These are phyloP conservation scores for Carex parvula DNA, from an alignment of 176 grass and related monocot genomes.

Conservation along the genomic window DNA sequence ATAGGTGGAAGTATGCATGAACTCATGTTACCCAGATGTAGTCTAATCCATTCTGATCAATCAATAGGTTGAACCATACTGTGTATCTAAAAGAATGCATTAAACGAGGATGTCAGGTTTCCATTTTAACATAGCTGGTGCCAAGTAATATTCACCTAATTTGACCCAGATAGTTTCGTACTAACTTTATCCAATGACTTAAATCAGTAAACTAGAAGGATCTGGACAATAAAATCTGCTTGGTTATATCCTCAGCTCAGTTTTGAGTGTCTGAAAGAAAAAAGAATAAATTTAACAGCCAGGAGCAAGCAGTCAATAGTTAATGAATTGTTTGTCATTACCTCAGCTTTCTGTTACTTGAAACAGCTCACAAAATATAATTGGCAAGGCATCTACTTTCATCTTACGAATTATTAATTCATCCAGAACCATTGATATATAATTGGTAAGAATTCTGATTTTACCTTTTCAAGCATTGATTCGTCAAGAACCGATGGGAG, in stretches of 20 bases:
- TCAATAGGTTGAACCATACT: neutral
- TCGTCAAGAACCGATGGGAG: conserved; percentile 65
- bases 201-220: neutral
- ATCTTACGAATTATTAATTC: neutral
- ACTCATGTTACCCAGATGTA: neutral
- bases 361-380: neutral
- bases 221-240: neutral
- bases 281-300: neutral
- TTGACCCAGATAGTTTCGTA: neutral
- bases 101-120: neutral
- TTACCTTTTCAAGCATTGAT: conserved; percentile 80
- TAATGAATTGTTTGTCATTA: neutral
- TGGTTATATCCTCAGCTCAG: neutral
- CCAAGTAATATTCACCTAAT: neutral
- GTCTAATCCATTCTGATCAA: neutral
- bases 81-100: neutral
- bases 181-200: neutral
- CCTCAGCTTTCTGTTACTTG: neutral
- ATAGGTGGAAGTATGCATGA: neutral
- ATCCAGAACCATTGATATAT: neutral
- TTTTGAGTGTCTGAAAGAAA: neutral
- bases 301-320: neutral
- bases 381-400: conserved; percentile 1
- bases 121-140: neutral
- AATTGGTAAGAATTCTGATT: neutral